Evolutionary conservation across 148 eudicot species (phyloP).

Genomic region (Cornus kousa): DNA sequence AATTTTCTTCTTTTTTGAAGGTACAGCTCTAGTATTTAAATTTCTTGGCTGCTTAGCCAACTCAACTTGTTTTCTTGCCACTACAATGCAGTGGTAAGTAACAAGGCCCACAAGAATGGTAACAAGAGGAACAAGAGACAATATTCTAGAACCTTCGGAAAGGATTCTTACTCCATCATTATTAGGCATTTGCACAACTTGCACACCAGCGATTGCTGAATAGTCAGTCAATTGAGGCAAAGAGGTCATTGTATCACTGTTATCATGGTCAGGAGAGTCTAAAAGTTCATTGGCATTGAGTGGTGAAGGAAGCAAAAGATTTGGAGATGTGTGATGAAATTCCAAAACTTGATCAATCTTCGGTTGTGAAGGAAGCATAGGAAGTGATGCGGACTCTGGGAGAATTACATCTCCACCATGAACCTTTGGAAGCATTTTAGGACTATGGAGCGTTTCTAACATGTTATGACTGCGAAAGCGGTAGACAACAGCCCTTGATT

Average conservation of each 20-base stretch:
- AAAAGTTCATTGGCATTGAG: constrained; percentile 6
- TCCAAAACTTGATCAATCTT: constrained; percentile 31
- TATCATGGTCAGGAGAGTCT: constrained; percentile 18
- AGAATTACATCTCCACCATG: constrained; percentile 34
- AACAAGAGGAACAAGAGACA: constrained; percentile 29
- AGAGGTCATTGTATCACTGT: constrained; percentile 17
- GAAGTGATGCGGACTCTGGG: constrained; percentile 23
- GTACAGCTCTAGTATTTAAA: constrained; percentile 27
- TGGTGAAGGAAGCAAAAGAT: constrained; percentile 22
- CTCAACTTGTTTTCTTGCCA: constrained; percentile 20
- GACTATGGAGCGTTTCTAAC: constrained; percentile 41
- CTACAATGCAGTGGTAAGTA: constrained; percentile 14
- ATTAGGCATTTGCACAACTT: constrained; percentile 17
- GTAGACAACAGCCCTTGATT: constrained; percentile 54
- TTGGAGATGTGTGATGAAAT: constrained; percentile 19
- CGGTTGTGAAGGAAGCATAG: constrained; percentile 28
- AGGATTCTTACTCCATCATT: constrained; percentile 21
- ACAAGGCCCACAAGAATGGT: constrained; percentile 29
- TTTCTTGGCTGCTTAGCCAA: constrained; percentile 27
- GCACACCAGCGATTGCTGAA: constrained; percentile 3
- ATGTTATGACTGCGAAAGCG: constrained; percentile 53
- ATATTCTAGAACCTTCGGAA: constrained; percentile 22
- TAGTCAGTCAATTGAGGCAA: constrained; percentile 10
- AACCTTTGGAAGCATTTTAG: constrained; percentile 37
- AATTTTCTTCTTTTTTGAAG: constrained; percentile 57